Evolutionary conservation across 768 basidiomycete species (phyloP), one percentile per base, ranked within the genome.

Genomic region (Tephrocybe sp.): DNA sequence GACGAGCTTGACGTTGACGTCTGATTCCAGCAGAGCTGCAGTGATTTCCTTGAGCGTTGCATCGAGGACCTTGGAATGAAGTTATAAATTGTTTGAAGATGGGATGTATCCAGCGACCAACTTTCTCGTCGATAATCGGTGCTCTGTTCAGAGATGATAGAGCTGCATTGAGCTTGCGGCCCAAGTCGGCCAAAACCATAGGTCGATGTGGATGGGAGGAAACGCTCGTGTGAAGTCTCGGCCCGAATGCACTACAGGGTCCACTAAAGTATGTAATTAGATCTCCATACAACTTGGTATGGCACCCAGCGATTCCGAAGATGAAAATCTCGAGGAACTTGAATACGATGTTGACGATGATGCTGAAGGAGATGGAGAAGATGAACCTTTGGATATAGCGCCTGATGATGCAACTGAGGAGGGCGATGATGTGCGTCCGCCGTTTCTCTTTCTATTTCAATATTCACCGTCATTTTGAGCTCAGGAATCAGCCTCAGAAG

Each of bases 171-270:
- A 99, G 88, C 62, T 85, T 88, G 55, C 89, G 82, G 53, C 95
- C 97, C 49, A 99, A 77, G 76, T 98, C 97, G 57, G 91, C 88
- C 61, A 99, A 78, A 64, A 99, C 97, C 97, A 97, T 97, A n/a
- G 60, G 56, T 71, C 64, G 57, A 51, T 31, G 18, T 23, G 42
- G 27, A 24, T n/a, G 24, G 29, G 18, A 18, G 63, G 60, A 59
- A 55, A 38, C 36, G 33, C 37, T 46, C 58, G 61, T 62, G 61
- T 38, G 58, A n/a, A n/a, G n/a, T n/a, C n/a, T n/a, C n/a, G n/a
- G n/a, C n/a, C n/a, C n/a, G n/a, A n/a, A n/a, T n/a, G n/a, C n/a
- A n/a, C n/a, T n/a, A n/a, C n/a, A n/a, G n/a, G n/a, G n/a, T n/a
- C n/a, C n/a, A n/a, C n/a, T n/a, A n/a, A n/a, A n/a, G n/a, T n/a